Evolutionary conservation across 2,329 filamentous ascomycete species (phyloP), one percentile per base, ranked within the genome.

Genomic region (Neonectria neomacrospora): DNA sequence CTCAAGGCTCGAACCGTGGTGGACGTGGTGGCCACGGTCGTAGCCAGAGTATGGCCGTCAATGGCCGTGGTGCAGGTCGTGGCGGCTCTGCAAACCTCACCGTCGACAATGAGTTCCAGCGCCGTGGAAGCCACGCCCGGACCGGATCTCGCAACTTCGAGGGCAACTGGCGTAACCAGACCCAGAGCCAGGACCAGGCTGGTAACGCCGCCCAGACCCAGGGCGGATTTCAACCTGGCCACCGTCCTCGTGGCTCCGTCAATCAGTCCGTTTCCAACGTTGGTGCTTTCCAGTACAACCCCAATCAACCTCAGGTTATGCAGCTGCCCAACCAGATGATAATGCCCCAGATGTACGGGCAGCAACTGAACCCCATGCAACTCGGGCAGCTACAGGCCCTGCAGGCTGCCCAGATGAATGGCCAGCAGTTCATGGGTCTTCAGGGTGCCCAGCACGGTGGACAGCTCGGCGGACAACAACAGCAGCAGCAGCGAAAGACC

Each of bases 91-190:
- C 77, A 60, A 79, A 76, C 67, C 92, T 94, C 52, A 70, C 63
- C 78, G 77, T 77, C 44, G 79, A 79, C 39, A 76, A 69, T 65
- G 93, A 96, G 70, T 91, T 94, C 75, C 85, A 89, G 71, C 90
- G 92, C 65, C 91, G 93, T 71, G 90, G 91, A 71, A 92, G 91
- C 60, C 96, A 99, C 77, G 90, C 88, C 67, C 89, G 96, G 66
- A 91, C 90, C 32, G 88, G 88, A 11, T 99, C 96, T 23, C 90
- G 96, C 67, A 99, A 98, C 80, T 98, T 98, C 75, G 96, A 99
- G 71, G 90, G 94, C 73, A 99, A 99, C 80, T 99, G 96, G 96
- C 92, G 96, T 73, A 96, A 94, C 74, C 94, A 92, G 71, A 75
- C 75, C 69, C 84, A 86, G 68, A 85, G 85, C 73, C 91, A 93